Evolutionary conservation across 2,329 filamentous ascomycete genomes (phyloP).

Genomic region (Dothideomycetes sp.): DNA sequence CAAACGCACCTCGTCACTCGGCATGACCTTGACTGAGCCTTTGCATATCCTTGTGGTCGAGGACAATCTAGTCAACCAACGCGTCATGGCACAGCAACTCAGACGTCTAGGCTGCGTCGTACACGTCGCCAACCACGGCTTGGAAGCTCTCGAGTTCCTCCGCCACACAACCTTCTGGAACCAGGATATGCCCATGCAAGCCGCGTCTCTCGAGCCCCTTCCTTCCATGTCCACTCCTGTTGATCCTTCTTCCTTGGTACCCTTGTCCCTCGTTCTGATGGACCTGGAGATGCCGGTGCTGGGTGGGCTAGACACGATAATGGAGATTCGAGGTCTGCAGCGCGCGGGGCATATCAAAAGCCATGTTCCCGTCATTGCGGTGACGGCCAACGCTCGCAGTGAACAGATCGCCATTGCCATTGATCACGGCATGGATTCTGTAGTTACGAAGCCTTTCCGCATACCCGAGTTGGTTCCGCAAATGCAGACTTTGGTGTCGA

Average conservation of each 20-base stretch:
- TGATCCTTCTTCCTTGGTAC: background rate
- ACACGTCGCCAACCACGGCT: conserved; percentile 16
- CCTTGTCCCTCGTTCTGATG: conserved; percentile 7
- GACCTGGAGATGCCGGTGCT: conserved; percentile 60
- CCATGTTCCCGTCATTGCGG: conserved; percentile 60
- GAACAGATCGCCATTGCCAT: conserved; percentile 20
- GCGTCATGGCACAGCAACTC: conserved; percentile 18
- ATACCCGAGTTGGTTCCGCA: conserved; percentile 24
- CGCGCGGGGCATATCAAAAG: conserved; percentile 43
- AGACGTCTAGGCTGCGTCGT: conserved; percentile 17
- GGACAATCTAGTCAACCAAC: conserved; percentile 19
- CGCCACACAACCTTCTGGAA: conserved; percentile 12
- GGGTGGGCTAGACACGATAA: conserved; percentile 61
- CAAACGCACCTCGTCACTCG: background rate
- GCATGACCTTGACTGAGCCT: background rate
- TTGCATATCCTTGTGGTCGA: conserved; percentile 16
- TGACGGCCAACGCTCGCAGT: conserved; percentile 61
- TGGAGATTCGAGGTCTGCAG: conserved; percentile 51
- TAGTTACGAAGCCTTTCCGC: conserved; percentile 24
- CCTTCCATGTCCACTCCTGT: background rate
- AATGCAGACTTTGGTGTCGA: conserved; percentile 36
- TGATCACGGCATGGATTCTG: conserved; percentile 14
- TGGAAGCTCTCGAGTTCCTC: conserved; percentile 17
- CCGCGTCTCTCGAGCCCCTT: background rate
- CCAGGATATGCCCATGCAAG: background rate